A percentile compares a stretch with the other conserved stretches of the same genome.
Conservation (phyloP, 2,329 filamentous ascomycete genomes). For the Neofusicoccum sp. region DNA sequence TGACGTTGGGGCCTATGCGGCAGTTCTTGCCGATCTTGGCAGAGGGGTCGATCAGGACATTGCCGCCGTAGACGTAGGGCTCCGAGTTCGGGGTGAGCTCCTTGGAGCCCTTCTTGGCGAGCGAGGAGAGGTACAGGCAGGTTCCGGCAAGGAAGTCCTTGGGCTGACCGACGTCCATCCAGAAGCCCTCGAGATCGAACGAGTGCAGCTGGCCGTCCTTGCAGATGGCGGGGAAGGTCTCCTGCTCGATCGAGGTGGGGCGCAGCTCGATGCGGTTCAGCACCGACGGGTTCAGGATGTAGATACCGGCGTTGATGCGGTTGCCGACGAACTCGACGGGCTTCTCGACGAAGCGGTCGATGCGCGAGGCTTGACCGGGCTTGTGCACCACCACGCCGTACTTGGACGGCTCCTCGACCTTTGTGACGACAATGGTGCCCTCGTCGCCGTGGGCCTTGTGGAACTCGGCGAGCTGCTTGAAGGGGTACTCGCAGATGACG, state of each 20-base stretch:
- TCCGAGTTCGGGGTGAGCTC: slow-evolving; percentile 71
- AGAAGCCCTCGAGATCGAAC: slow-evolving; percentile 95
- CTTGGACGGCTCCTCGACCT: slow-evolving; percentile 98
- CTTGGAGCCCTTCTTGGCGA: slow-evolving; percentile 87
- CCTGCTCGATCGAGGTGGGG: slow-evolving; percentile 96
- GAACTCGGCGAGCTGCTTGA: slow-evolving; percentile 84
- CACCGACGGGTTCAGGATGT: slow-evolving; percentile 92
- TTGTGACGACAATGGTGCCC: slow-evolving; percentile 96
- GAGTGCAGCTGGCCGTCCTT: slow-evolving; percentile 89
- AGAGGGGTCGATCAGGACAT: slow-evolving; percentile 89
- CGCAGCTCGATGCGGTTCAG: slow-evolving; percentile 91
- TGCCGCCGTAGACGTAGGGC: slow-evolving; percentile 85
- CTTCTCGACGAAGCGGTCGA: slow-evolving; percentile 99
- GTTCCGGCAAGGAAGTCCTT: slow-evolving; percentile 98
- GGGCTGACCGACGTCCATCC: slow-evolving; percentile 98
- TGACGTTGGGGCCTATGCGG: slow-evolving; percentile 95
- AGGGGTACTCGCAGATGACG: slow-evolving; percentile 97
- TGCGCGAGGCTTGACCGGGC: slow-evolving; percentile 82
- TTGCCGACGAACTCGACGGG: slow-evolving; percentile 98
- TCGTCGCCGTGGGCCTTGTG: slow-evolving; percentile 92
- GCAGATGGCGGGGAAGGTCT: slow-evolving; percentile 94
- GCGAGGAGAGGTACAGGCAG: slow-evolving; percentile 90
- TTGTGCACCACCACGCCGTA: slow-evolving; percentile 99
- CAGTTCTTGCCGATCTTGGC: slow-evolving; percentile 98
- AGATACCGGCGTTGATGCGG: slow-evolving; percentile 97